Conservation (phyloP, 2,329 filamentous ascomycete species). For the Penicillium crustosum region DNA sequence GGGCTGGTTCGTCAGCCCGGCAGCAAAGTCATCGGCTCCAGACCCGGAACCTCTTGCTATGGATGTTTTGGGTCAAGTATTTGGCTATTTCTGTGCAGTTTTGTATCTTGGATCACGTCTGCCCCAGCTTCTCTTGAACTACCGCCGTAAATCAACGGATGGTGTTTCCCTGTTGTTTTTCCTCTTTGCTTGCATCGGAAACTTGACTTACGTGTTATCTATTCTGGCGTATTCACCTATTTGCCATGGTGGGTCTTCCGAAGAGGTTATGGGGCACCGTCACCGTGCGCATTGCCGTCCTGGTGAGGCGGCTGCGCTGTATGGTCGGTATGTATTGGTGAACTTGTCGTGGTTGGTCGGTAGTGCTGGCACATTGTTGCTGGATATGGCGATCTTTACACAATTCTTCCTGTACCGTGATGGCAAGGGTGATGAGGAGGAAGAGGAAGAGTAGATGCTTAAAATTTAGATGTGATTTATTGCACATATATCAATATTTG, state of each 20-base stretch:
- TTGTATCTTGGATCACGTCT: conserved; percentile 87
- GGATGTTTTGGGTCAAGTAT: conserved; percentile 79
- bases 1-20: conserved; percentile 76
- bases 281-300: conserved; percentile 53
- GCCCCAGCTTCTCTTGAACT: conserved; percentile 89
- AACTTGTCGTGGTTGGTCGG: conserved; percentile 90
- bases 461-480: not conserved
- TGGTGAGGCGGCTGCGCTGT: conserved; percentile 67
- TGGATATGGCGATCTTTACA: conserved; percentile 83
- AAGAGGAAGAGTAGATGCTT: conserved; percentile 9
- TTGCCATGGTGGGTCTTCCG: conserved; percentile 48
- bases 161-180: conserved; percentile 94
- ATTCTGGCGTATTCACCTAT: conserved; percentile 86
- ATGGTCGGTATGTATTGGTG: conserved; percentile 79
- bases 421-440: conserved; percentile 23
- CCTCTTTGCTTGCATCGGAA: conserved; percentile 92
- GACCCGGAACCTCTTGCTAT: conserved; percentile 56
- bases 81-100: conserved; percentile 86
- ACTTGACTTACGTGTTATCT: conserved; percentile 86
- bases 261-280: conserved; percentile 13
- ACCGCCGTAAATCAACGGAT: conserved; percentile 86
- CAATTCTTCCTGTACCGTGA: conserved; percentile 85
- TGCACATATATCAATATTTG: not conserved
- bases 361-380: conserved; percentile 78
- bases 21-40: conserved; percentile 26